Evolutionary conservation across 345 rosid genomes (phyloP).

Genomic region (Aquilaria yunnanensis): DNA sequence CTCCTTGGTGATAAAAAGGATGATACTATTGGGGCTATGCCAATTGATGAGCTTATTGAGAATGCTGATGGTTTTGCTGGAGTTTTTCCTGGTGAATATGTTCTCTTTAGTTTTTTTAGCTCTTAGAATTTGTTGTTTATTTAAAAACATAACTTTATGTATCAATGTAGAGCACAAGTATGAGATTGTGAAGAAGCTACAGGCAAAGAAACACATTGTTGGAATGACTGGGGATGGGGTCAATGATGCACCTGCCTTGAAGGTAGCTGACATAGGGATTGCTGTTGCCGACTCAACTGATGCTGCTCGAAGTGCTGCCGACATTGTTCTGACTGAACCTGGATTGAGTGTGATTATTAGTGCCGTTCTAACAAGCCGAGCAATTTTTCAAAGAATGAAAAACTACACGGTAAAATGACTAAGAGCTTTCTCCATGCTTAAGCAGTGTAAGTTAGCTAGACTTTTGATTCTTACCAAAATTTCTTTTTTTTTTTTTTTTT

Average conservation of each 20-base stretch:
- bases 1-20: slow-evolving; percentile 68
- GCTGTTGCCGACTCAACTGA: slow-evolving; percentile 94
- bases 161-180: slow-evolving; percentile 66
- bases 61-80: slow-evolving; percentile 95
- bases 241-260: slow-evolving; percentile 86
- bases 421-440: background rate
- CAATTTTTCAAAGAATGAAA: slow-evolving; percentile 93
- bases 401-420: slow-evolving; percentile 57
- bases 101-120: background rate
- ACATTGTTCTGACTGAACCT: slow-evolving; percentile 88
- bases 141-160: slow-evolving; percentile 4
- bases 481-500: background rate
- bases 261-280: slow-evolving; percentile 87
- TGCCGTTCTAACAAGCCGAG: slow-evolving; percentile 91
- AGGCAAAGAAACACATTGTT: slow-evolving; percentile 73
- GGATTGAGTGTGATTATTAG: slow-evolving; percentile 88
- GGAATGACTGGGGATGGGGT: slow-evolving; percentile 99
- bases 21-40: slow-evolving; percentile 34
- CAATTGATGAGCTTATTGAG: slow-evolving; percentile 76
- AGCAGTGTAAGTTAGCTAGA: background rate
- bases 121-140: background rate
- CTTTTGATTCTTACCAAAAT: slow-evolving; percentile 4
- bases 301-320: slow-evolving; percentile 90
- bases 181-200: slow-evolving; percentile 76
- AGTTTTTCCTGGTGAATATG: slow-evolving; percentile 68